These are phyloP conservation scores for Plasmodium reichenowi DNA, from an alignment of 169 alveolate species.

Conservation along the genomic window DNA sequence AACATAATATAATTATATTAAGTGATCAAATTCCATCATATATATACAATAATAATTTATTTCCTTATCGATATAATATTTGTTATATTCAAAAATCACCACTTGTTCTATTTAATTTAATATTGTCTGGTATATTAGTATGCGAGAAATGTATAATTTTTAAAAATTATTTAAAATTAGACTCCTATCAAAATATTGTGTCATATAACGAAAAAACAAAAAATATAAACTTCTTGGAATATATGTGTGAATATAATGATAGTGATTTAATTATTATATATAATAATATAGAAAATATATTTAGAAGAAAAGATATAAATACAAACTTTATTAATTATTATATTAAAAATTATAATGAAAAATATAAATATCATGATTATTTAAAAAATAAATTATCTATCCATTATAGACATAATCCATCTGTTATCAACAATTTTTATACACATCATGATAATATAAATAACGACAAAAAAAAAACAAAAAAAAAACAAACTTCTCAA, in stretches of 20 bases:
- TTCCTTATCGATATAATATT: conserved; percentile 49
- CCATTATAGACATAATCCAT: background rate
- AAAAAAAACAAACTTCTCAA: background rate
- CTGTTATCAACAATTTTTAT: background rate
- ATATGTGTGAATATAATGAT: conserved; percentile 71
- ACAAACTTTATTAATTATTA: conserved; percentile 6
- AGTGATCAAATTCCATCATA: conserved; percentile 75
- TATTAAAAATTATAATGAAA: conserved; percentile 1
- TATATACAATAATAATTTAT: conserved; percentile 46
- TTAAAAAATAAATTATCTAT: conserved; percentile 21
- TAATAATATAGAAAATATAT: conserved; percentile 70
- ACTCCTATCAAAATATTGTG: conserved; percentile 57
- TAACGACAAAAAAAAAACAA: background rate
- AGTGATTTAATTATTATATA: conserved; percentile 48
- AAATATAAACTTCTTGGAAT: conserved; percentile 53
- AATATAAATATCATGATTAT: conserved; percentile 26
- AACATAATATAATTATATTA: conserved; percentile 55
- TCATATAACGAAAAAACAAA: conserved; percentile 51
- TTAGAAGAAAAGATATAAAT: conserved; percentile 43
- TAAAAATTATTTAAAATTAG: conserved; percentile 69
- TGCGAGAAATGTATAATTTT: conserved; percentile 68
- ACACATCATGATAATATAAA: background rate
- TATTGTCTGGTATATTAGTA: conserved; percentile 48
- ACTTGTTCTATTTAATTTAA: conserved; percentile 22
- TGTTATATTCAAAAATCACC: conserved; percentile 77